Evolutionary conservation across 108 stramenopile genomes (phyloP).

Genomic region (Fistulifera solaris): DNA sequence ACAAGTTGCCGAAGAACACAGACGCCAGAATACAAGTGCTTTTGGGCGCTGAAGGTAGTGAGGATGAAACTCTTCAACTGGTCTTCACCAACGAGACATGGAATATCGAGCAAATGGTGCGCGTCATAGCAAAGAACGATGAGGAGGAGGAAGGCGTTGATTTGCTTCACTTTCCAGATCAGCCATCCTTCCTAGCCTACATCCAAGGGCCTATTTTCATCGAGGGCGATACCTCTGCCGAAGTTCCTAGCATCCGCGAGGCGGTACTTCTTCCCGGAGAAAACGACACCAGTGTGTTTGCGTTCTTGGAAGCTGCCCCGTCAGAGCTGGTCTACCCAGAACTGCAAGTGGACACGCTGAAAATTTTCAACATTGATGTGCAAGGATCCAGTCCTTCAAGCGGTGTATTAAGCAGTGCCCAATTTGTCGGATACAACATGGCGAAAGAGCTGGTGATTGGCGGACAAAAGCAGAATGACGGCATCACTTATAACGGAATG

Average conservation of each 20-base stretch:
- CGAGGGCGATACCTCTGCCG: conserved; percentile 13
- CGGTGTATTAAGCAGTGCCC: conserved; percentile 11
- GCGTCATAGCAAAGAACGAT: conserved; percentile 27
- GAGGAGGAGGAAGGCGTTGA: conserved; percentile 27
- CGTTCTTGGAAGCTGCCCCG: conserved; percentile 9
- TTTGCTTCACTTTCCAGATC: conserved; percentile 24
- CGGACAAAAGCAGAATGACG: conserved; percentile 9
- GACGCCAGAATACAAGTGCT: conserved; percentile 10
- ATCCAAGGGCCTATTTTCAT: conserved; percentile 28
- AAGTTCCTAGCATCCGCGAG: conserved; percentile 12
- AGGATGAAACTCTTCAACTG: conserved; percentile 1
- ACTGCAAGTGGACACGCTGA: conserved; percentile 23
- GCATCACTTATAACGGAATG: conserved; percentile 17
- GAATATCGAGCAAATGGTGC: conserved; percentile 8
- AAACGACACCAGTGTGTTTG: conserved; percentile 13
- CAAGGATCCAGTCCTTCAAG: conserved; percentile 11
- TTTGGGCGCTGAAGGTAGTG: not conserved
- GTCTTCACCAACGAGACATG: conserved; percentile 15
- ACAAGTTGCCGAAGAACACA: too few relatives aligned
- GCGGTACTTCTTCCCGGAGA: conserved; percentile 27
- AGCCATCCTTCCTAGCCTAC: conserved; percentile 23
- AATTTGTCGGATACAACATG: conserved; percentile 25
- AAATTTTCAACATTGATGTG: conserved; percentile 23
- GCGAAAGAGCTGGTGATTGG: conserved; percentile 13
- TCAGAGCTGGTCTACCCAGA: not conserved